Evolutionary conservation across 805 yeast genomes (phyloP).

Genomic region (Starmerella ratchasimensis): DNA sequence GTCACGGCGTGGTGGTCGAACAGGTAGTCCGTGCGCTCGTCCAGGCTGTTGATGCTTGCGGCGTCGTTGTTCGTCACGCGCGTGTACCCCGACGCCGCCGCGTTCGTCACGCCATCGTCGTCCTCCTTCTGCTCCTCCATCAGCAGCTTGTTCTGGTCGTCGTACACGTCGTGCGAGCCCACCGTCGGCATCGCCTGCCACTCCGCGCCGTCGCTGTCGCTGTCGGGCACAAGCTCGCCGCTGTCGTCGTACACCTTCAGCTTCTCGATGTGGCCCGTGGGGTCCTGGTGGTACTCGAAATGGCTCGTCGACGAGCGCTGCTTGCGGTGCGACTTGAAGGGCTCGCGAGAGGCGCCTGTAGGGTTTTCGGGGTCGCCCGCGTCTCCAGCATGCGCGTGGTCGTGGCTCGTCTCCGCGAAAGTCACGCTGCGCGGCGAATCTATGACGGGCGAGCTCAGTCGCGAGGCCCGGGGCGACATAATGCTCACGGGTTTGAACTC

Average conservation of each 20-base stretch:
- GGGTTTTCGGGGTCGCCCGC: neutral
- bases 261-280: conserved; percentile 17
- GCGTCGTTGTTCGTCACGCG: conserved; percentile 48
- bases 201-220: conserved; percentile 34
- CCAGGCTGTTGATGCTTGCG: conserved; percentile 40
- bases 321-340: neutral
- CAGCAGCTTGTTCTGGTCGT: conserved; percentile 44
- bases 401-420: no score
- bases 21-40: conserved; percentile 43
- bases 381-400: neutral
- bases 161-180: conserved; percentile 62
- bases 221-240: conserved; percentile 8
- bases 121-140: conserved; percentile 19
- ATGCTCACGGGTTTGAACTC: no score
- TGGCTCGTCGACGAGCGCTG: conserved; percentile 10
- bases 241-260: conserved; percentile 10
- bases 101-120: conserved; percentile 23
- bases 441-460: no score
- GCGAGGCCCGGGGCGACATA: no score
- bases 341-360: neutral
- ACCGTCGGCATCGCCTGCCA: conserved; percentile 87
- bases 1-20: conserved; percentile 34
- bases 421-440: no score
- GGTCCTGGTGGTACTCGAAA: conserved; percentile 18
- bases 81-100: conserved; percentile 63